Evolutionary conservation across 2,329 filamentous ascomycete genomes (phyloP).

Genomic region (Gnomoniopsis sp.): DNA sequence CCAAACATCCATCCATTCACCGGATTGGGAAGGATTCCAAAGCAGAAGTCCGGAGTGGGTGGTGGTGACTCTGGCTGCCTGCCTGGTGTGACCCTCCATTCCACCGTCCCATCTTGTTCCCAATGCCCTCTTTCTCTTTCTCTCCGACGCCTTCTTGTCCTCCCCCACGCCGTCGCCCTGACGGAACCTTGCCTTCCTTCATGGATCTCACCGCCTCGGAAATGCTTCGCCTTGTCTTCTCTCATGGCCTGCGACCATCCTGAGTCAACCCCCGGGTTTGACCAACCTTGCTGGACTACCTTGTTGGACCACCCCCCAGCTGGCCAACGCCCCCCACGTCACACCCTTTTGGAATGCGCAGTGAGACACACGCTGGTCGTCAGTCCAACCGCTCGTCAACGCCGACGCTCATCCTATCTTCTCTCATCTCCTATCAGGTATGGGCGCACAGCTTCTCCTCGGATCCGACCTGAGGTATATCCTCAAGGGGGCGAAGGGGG

Average conservation of each 20-base stretch:
- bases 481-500: background rate
- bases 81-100: conserved; percentile 1
- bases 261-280: conserved; percentile 5
- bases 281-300: background rate
- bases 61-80: background rate
- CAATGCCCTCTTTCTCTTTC: background rate
- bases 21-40: background rate
- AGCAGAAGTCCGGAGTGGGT: background rate
- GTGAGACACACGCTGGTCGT: conserved; percentile 15
- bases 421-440: background rate
- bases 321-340: background rate
- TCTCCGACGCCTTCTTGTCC: conserved; percentile 3
- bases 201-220: conserved; percentile 14
- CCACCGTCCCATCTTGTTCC: background rate
- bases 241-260: conserved; percentile 15
- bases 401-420: background rate
- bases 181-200: conserved; percentile 6
- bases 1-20: too few relatives aligned
- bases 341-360: conserved; percentile 14
- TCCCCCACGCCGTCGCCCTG: conserved; percentile 8
- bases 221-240: conserved; percentile 16
- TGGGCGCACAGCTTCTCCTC: background rate
- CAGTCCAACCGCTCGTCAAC: conserved; percentile 3
- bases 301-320: background rate
- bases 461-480: background rate